Evolutionary conservation across 139 green algal species (phyloP).

Genomic region (Spirogloea muscicola): DNA sequence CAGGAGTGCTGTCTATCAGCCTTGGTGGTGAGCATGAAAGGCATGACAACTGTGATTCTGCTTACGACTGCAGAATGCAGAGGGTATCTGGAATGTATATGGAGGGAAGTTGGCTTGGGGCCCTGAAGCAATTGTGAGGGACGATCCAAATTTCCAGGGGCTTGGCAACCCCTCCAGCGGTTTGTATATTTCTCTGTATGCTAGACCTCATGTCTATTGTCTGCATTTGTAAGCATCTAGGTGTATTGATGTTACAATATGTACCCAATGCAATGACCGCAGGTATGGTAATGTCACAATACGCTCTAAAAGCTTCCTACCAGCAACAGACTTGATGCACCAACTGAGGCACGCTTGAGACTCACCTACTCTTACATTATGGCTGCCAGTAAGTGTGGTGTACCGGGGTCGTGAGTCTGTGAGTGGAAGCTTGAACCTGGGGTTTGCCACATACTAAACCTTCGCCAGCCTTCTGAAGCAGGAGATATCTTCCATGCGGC

Average conservation of each 20-base stretch:
- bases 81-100: conserved; percentile 56
- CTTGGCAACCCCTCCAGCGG: conserved; percentile 39
- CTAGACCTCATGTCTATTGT: background rate
- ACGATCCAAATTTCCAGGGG: conserved; percentile 57
- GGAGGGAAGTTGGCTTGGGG: conserved; percentile 53
- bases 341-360: too few species aligned
- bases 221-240: too few species aligned
- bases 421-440: too few species aligned
- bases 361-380: too few species aligned
- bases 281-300: too few species aligned
- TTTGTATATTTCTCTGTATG: conserved; percentile 4
- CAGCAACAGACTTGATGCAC: too few species aligned
- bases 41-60: background rate
- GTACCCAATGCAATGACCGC: too few species aligned
- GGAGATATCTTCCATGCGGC: conserved; percentile 58
- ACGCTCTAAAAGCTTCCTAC: too few species aligned
- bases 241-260: too few species aligned
- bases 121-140: conserved; percentile 48
- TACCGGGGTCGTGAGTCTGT: too few species aligned
- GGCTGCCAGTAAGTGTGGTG: too few species aligned
- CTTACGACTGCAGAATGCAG: conserved; percentile 6
- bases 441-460: too few species aligned
- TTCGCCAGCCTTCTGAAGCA: background rate
- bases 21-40: background rate
- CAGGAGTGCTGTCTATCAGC: background rate